phyloP scores from a whole-genome alignment of 176 grass and related monocot genomes.

The Stipa capillata region DNA sequence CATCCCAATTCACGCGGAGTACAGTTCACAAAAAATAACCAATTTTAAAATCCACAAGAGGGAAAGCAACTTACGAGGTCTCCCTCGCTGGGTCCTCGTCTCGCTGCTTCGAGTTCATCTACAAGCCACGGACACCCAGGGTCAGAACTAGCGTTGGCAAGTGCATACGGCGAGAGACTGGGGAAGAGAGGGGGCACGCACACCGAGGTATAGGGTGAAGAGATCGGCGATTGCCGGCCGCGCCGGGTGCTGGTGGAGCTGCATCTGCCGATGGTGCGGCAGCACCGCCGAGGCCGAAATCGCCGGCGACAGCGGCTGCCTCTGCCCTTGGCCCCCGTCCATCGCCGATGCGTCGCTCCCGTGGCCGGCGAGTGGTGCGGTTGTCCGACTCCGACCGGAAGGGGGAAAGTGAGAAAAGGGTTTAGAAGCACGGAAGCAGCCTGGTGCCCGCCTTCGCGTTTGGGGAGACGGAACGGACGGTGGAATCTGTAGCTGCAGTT shows the following conservation, averaged over 20 bases:
- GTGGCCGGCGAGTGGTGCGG: conserved; percentile 16
- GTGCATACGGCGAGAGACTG: not conserved
- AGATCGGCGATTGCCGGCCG: conserved; percentile 70
- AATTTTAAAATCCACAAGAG: not conserved
- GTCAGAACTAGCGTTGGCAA: not conserved
- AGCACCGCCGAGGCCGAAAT: conserved; percentile 20
- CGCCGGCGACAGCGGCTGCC: conserved; percentile 41
- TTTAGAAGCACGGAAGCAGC: conserved; percentile 7
- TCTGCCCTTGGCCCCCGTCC: conserved; percentile 32
- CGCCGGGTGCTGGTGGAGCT: conserved; percentile 61
- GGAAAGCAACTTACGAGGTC: conserved; percentile 44
- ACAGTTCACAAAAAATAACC: not conserved
- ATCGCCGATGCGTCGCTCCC: conserved; percentile 4
- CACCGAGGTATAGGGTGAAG: conserved; percentile 91
- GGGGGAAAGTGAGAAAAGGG: not conserved
- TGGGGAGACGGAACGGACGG: not conserved
- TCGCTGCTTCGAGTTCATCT: conserved; percentile 76
- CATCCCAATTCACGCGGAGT: not conserved
- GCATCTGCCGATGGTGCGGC: conserved; percentile 44
- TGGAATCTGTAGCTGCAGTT: not conserved
- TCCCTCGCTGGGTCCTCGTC: conserved; percentile 61
- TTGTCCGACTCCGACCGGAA: not conserved
- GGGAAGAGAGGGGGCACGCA: conserved; percentile 19
- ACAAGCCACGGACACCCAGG: conserved; percentile 27
- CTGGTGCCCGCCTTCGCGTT: not conserved